Evolutionary conservation across 768 basidiomycete genomes (phyloP).

Genomic region (Mycena kentingensis): DNA sequence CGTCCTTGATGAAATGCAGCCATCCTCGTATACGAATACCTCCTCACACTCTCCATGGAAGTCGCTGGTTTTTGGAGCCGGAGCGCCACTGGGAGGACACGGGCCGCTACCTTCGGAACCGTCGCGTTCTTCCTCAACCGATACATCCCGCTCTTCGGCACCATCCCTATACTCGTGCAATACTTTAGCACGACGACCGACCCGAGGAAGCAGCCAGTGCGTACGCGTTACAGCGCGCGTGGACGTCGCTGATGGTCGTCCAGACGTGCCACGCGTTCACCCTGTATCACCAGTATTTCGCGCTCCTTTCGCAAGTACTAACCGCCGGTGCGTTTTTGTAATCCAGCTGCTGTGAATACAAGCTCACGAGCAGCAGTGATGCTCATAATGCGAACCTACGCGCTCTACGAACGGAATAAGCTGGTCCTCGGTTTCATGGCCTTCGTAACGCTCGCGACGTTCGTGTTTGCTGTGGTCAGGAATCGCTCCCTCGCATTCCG

Average conservation of each 20-base stretch:
- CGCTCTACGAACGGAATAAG: conserved; percentile 41
- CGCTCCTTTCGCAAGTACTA: conserved; percentile 35
- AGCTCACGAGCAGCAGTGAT: conserved; percentile 29
- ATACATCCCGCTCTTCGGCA: conserved; percentile 41
- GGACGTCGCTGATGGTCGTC: neutral
- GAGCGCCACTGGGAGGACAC: no score
- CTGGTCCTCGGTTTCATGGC: conserved; percentile 32
- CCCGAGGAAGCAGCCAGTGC: conserved; percentile 30
- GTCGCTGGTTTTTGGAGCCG: conserved; percentile 46
- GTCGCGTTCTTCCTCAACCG: conserved; percentile 46
- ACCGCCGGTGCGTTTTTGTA: conserved; percentile 33
- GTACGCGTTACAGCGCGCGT: conserved; percentile 10
- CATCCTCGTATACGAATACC: conserved; percentile 48
- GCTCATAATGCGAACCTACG: conserved; percentile 46
- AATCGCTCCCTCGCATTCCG: neutral
- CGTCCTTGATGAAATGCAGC: conserved; percentile 25
- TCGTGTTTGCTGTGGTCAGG: conserved; percentile 38
- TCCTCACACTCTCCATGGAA: conserved; percentile 45
- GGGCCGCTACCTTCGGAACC: conserved; percentile 33
- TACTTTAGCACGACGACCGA: conserved; percentile 35
- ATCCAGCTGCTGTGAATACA: conserved; percentile 14
- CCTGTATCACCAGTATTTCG: conserved; percentile 39
- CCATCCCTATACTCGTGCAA: conserved; percentile 38
- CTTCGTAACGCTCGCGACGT: conserved; percentile 24
- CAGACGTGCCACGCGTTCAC: conserved; percentile 36